Base-by-base conservation (phyloP, 148 eudicot genomes). In the Simmondsia chinensis region DNA sequence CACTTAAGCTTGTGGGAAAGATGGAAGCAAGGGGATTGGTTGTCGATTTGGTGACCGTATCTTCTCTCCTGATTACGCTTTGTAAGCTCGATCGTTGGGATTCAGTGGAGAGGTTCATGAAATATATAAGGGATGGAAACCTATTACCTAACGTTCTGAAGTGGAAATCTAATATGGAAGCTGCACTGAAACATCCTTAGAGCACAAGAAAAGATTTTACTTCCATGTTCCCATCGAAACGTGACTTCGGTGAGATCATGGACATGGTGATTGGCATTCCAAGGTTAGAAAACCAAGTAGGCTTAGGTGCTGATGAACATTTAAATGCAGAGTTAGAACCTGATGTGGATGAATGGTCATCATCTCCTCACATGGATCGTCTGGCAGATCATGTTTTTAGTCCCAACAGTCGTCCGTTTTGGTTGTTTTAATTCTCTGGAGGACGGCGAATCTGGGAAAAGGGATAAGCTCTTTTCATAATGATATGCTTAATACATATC, bases 151-250 rank as follows among this genome's bases (percentile, higher is more conserved):
- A 57, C 39, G 64, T 87, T 64, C 68, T 74, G 17, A 73, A 60
- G 50, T 87, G 96, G 94, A 83, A 80, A 60, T 73, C 66, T 34
- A 63, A 59, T 50, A 69, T 87, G 94, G 94, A 87, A 61, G 71
- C 78, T 56, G 65, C 70, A 39, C 17, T 87, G 50, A 66, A 47
- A 41, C 29, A 36, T 53, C 67, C 74, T 26, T 66, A 50, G 54
- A 75, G 66, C 39, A 58, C 41, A 59, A 52, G 47, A 50, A 65
- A 72, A 53, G 96, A 87, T 75, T 73, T 63, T 43, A 72, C 79
- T 12, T 76, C 78, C 17, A 64, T 87, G 33, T 80, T 87, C 54
- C 86, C 86, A 17, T 62, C 71, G 11, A 56, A 64, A 53, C 79
- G 75, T 9, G 59, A 59, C 16, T 57, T 86, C 25, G 22, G 57